phyloP scores from a whole-genome alignment of 352 stramenopile species.

The Pythium oligandrum region DNA sequence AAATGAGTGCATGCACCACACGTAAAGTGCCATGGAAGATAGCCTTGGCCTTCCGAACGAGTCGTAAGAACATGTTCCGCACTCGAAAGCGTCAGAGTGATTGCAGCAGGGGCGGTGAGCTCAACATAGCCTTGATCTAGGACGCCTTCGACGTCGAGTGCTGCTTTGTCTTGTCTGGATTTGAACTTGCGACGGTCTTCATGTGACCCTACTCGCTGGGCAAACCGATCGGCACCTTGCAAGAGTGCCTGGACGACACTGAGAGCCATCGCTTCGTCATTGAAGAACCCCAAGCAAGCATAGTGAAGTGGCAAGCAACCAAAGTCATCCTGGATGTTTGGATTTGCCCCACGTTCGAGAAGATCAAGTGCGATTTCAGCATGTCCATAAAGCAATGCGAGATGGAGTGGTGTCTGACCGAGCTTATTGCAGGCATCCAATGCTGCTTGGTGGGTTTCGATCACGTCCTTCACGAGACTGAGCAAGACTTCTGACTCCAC shows the following conservation, averaged over 20 bases:
- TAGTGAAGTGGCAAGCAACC: constrained; percentile 68
- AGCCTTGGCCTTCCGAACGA: constrained; percentile 16
- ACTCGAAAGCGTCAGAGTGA: constrained; percentile 31
- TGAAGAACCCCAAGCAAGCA: constrained; percentile 56
- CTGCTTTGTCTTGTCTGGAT: constrained; percentile 33
- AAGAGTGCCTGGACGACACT: constrained; percentile 34
- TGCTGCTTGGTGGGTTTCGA: constrained; percentile 33
- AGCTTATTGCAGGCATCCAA: constrained; percentile 57
- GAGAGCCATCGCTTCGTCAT: constrained; percentile 17
- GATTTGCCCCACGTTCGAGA: constrained; percentile 42
- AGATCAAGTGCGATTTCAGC: constrained; percentile 30
- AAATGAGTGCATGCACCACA: constrained; percentile 49
- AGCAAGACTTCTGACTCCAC: constrained; percentile 16
- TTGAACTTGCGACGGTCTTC: constrained; percentile 60
- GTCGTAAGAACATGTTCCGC: constrained; percentile 26
- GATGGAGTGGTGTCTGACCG: constrained; percentile 60
- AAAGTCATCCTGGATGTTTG: constrained; percentile 46
- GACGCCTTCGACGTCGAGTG: constrained; percentile 50
- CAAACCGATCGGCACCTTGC: constrained; percentile 14
- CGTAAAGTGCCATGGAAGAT: constrained; percentile 59
- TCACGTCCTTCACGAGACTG: constrained; percentile 21
- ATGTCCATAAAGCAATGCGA: constrained; percentile 65
- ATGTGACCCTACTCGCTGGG: constrained; percentile 27
- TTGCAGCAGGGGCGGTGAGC: constrained; percentile 25
- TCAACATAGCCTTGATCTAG: constrained; percentile 37